phyloP scores from a whole-genome alignment of 441 rosid genomes.

The Dalechampia spathulata region DNA sequence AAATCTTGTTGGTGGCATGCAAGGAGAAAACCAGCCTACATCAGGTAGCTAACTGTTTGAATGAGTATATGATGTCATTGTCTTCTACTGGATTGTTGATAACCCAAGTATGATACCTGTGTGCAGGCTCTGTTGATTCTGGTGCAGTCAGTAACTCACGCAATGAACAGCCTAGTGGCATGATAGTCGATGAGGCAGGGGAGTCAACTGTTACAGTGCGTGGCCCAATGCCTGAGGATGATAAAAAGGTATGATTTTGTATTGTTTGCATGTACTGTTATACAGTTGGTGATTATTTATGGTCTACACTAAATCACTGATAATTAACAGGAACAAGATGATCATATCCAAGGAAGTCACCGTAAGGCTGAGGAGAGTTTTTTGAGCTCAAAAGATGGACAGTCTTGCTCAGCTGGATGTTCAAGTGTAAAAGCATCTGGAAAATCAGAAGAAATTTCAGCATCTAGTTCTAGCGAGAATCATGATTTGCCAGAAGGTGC shows the following conservation, averaged over 20 bases:
- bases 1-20: conserved; percentile 33
- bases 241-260: conserved; percentile 37
- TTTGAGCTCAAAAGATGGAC: conserved; percentile 25
- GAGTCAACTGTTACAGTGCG: conserved; percentile 25
- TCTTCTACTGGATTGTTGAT: background rate
- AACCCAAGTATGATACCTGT: conserved; percentile 13
- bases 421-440: conserved; percentile 20
- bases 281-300: conserved; percentile 1
- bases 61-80: background rate
- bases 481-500: conserved; percentile 30
- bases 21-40: conserved; percentile 40
- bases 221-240: conserved; percentile 21
- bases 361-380: conserved; percentile 19
- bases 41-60: conserved; percentile 30
- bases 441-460: conserved; percentile 30
- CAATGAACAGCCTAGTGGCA: conserved; percentile 13
- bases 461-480: conserved; percentile 31
- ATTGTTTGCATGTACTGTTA: background rate
- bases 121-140: conserved; percentile 29
- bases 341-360: conserved; percentile 18
- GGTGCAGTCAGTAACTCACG: conserved; percentile 15
- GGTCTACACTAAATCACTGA: conserved; percentile 10
- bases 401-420: conserved; percentile 19
- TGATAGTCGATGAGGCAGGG: conserved; percentile 21
- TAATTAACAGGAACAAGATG: conserved; percentile 21